These are phyloP conservation scores for Pelargonium myrrhifolium DNA, from an alignment of 441 rosid genomes.

Conservation along the genomic window DNA sequence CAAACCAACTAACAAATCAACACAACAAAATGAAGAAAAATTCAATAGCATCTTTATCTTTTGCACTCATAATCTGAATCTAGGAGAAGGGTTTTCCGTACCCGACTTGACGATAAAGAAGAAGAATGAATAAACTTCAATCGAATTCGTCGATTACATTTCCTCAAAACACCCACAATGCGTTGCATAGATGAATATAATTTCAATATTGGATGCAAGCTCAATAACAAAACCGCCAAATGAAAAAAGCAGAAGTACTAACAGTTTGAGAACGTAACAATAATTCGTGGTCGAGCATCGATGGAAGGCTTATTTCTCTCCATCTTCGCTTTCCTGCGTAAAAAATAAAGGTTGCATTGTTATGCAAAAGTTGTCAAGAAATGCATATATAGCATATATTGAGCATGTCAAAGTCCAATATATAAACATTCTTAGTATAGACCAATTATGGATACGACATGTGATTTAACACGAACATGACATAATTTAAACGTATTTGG, in stretches of 20 bases:
- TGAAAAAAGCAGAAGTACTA: constrained; percentile 24
- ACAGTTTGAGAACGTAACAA: constrained; percentile 21
- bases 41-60: no score
- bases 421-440: no score
- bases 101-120: background rate
- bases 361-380: no score
- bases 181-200: constrained; percentile 19
- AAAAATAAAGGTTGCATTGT: background rate
- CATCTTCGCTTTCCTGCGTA: constrained; percentile 27
- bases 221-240: constrained; percentile 2
- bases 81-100: no score
- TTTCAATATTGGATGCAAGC: constrained; percentile 17
- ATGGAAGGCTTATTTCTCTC: constrained; percentile 14
- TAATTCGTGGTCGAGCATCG: constrained; percentile 15
- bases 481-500: no score
- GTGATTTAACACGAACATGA: no score
- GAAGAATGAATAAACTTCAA: constrained; percentile 15
- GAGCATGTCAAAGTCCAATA: no score
- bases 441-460: no score
- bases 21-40: no score
- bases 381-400: no score
- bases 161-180: constrained; percentile 24
- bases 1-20: no score
- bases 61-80: no score
- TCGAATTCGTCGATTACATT: constrained; percentile 24